Evolutionary conservation across 345 rosid genomes (phyloP), one percentile per base, ranked within the genome.

Genomic region (Microthlaspi erraticum): DNA sequence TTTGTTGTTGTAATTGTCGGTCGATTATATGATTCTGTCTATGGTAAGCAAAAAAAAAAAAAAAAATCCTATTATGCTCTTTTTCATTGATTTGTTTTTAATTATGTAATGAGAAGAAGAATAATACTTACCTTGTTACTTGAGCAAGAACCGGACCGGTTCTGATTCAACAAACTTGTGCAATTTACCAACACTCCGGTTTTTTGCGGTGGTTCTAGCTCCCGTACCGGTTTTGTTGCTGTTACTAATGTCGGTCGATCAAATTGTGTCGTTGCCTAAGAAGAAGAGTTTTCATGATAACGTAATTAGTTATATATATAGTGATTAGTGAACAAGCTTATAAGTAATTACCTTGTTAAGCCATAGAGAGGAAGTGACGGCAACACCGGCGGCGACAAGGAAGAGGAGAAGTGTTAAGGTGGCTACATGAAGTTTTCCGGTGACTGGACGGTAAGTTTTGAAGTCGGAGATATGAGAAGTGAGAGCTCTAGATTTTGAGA

Each of bases 401-500:
- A 76, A 65, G 56, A 76, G 67, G 50, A 76, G 61, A 59, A 76
- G 56, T 2, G 62, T 57, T 0, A 64, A 64, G 29, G 72, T 70
- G 36, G 76, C 80, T 16, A 71, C 67, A 42, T 76, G 76, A 33
- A 64, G 46, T 70, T 76, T 76, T 20, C 76, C 62, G 76, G 26
- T 51, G 8, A 48, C 42, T 41, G 50, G 66, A 19, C 55, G 70
- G 70, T 70, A 13, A 11, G 65, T 54, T 75, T 55, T 75, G 3
- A 53, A 51, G 60, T 76, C 17, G 65, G 79, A 32, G 48, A 48
- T 3, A 2, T 58, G 56, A 70, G 57, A 64, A 49, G 60, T 69
- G 64, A 61, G 71, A 57, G 70, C 74, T 68, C 69, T 63, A 68
- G 69, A 64, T 54, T 61, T 75, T 52, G 78, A 70, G 71, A 76